A percentile compares a stretch with the other conserved stretches of the same genome.
These are phyloP conservation scores for Spinacia oleracea DNA, from an alignment of 179 eudicot species.

Conservation along the genomic window DNA sequence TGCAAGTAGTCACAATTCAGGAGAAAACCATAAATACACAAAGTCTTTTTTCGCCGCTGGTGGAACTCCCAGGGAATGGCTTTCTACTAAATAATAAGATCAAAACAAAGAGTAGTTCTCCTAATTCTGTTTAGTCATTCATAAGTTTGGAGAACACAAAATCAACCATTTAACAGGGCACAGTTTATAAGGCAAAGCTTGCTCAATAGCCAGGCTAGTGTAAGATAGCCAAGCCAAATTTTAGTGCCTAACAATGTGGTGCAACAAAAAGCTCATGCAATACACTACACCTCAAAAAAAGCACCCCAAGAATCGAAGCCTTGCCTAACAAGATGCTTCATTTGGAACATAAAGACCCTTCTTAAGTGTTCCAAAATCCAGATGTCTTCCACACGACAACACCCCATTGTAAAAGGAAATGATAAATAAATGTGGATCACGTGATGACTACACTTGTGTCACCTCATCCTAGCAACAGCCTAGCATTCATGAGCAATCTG, in stretches of 20 bases:
- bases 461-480: not conserved
- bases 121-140: not conserved
- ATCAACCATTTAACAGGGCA: not conserved
- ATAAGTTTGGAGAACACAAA: not conserved
- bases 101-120: not conserved
- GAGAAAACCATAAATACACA: not conserved
- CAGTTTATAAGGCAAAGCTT: not conserved
- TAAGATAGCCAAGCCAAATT: not conserved
- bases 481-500: not conserved
- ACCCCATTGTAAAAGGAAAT: too few species aligned
- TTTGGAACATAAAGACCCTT: not conserved
- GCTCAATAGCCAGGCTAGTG: not conserved
- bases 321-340: not conserved
- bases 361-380: not conserved
- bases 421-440: not conserved
- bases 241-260: not conserved
- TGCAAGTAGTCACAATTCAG: not conserved
- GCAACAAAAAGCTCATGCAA: not conserved
- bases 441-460: not conserved
- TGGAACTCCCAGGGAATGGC: too few species aligned
- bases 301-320: not conserved
- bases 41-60: too few species aligned
- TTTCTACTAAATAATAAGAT: too few species aligned
- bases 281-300: not conserved
- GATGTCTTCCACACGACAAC: not conserved